Evolutionary conservation across 2,329 filamentous ascomycete genomes (phyloP).

Genomic region (Xylariaceae sp.): DNA sequence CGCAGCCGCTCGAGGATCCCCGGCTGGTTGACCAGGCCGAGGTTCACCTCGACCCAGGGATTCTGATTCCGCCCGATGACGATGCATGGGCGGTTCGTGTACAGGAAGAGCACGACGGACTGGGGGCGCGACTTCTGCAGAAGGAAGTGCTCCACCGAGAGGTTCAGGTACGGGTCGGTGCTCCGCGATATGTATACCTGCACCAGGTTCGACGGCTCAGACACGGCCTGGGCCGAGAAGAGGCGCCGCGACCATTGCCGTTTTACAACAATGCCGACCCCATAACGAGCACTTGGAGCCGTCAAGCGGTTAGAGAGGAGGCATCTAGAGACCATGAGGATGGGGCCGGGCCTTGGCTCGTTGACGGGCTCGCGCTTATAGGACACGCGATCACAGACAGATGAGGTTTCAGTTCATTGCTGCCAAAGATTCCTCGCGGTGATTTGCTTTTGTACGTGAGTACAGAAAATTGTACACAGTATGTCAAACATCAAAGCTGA

Average conservation of each 20-base stretch:
- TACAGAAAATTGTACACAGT: too few relatives aligned
- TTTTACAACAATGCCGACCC: not conserved
- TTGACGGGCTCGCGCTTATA: too few relatives aligned
- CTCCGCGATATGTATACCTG: constrained; percentile 70
- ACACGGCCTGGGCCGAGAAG: constrained; percentile 36
- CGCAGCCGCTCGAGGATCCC: constrained; percentile 11
- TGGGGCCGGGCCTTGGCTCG: too few relatives aligned
- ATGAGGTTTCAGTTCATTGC: too few relatives aligned
- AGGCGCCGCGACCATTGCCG: constrained; percentile 6
- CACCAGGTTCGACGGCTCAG: constrained; percentile 40
- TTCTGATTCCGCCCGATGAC: constrained; percentile 97
- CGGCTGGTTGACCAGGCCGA: constrained; percentile 49
- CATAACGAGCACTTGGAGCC: constrained; percentile 1
- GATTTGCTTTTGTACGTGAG: too few relatives aligned
- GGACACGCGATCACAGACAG: too few relatives aligned
- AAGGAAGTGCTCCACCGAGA: constrained; percentile 89
- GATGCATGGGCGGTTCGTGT: constrained; percentile 80
- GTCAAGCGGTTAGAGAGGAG: constrained; percentile 14
- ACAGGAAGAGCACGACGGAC: constrained; percentile 78
- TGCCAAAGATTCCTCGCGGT: too few relatives aligned
- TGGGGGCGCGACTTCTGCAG: constrained; percentile 66
- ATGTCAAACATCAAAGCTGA: too few relatives aligned
- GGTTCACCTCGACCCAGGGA: constrained; percentile 87
- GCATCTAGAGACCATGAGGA: constrained; percentile 14
- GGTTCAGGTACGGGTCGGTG: constrained; percentile 77